Base-by-base conservation (phyloP, 2,329 filamentous ascomycete genomes). In the Tolypocladium cylindrosporum region DNA sequence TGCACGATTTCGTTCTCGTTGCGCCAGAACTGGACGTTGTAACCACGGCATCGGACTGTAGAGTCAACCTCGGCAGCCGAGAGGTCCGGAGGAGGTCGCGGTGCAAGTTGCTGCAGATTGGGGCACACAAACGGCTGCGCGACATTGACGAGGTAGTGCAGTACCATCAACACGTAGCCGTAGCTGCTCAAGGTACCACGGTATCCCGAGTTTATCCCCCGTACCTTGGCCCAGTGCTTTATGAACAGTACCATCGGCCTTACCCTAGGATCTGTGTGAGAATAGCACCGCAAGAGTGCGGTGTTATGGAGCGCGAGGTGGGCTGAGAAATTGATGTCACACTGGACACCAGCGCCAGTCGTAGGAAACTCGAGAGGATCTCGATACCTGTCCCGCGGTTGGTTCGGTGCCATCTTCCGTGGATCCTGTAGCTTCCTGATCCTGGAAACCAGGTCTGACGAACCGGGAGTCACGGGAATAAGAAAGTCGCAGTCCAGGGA, bases 321-420 rank as follows among this genome's bases (percentile, higher is more conserved):
- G 21, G 91, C 91, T 1, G 88, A 88, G 69, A 96, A 96, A 71
- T 96, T 96, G 77, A 97, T 90, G 68, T 96, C 91, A 69, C 90
- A 94, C 68, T 92, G 89, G 16, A 93, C 89, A n/a, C 91, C 91
- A 36, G 88, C 82, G 4, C 86, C 87, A 10, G 77, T 76, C 66
- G 90, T 90, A 7, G 89, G 89, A 59, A 93, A 93, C 69, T 94
- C 90, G 2, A 95, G 80, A 31, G 77, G 76, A 64, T 86, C 81
- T 59, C 73, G 75, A 67, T 81, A 82, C 37, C 75, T 76, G 62
- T 85, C 79, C 58, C 76, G 76, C 6, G 80, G 75, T 61, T 81
- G 79, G 66, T 80, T 79, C 9, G 77, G 75, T 2, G 73, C 64
- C 63, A 81, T 71, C 48, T 71, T 75, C n/a, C 78, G 72, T 55